A percentile compares a stretch with the other conserved stretches of the same genome.
Conservation (phyloP, 2,329 filamentous ascomycete genomes). For the Mollisia scopiformis region DNA sequence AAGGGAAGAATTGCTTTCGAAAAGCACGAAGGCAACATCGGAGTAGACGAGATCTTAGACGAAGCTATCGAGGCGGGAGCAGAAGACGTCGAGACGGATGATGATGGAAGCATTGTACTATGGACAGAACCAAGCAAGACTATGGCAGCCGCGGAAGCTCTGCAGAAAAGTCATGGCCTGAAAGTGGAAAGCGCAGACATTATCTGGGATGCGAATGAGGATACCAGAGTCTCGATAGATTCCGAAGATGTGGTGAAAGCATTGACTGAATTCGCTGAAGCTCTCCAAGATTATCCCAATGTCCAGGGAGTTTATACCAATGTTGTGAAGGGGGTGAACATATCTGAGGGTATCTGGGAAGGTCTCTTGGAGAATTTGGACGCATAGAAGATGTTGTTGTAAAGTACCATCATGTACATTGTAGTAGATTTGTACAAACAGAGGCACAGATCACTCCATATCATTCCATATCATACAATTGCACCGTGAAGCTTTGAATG, state of each 20-base stretch:
- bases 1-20: constrained; percentile 76
- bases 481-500: constrained; percentile 1
- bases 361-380: constrained; percentile 56
- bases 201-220: constrained; percentile 81
- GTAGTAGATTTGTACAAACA: not conserved
- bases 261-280: constrained; percentile 62
- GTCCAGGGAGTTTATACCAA: constrained; percentile 85
- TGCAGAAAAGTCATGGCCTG: constrained; percentile 66
- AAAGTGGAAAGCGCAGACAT: constrained; percentile 78
- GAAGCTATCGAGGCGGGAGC: constrained; percentile 84
- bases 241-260: constrained; percentile 53
- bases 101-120: constrained; percentile 71
- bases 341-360: constrained; percentile 58
- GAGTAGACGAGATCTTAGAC: constrained; percentile 74
- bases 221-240: constrained; percentile 70
- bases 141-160: constrained; percentile 61
- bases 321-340: constrained; percentile 48
- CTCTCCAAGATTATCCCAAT: constrained; percentile 68
- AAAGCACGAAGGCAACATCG: constrained; percentile 49
- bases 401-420: constrained; percentile 21
- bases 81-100: constrained; percentile 70
- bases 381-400: constrained; percentile 27
- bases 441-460: not conserved
- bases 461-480: not conserved
- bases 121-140: constrained; percentile 70